phyloP scores from a whole-genome alignment of 495 filamentous ascomycete genomes.

The Chaetomium cochliodes region DNA sequence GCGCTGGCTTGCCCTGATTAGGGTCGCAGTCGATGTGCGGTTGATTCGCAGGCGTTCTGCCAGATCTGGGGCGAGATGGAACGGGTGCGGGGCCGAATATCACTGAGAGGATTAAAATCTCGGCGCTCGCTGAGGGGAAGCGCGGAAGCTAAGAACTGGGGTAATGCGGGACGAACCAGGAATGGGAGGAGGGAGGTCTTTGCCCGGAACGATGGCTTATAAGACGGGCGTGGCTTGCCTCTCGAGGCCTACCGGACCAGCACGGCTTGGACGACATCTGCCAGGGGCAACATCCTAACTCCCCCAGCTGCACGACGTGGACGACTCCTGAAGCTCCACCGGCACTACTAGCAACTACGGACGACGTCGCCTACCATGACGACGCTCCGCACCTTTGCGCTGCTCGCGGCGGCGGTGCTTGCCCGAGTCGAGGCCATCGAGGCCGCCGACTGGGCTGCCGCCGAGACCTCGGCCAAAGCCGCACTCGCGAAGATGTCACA shows the following conservation, averaged over 20 bases:
- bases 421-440: constrained; percentile 19
- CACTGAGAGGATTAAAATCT: not conserved
- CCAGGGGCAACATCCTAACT: not conserved
- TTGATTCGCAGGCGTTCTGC: not conserved
- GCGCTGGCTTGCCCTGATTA: not conserved
- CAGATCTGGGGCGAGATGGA: not conserved
- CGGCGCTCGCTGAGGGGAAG: not conserved
- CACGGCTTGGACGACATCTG: not conserved
- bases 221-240: not conserved
- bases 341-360: not conserved
- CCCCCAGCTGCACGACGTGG: not conserved
- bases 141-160: not conserved
- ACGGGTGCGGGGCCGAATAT: not conserved
- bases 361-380: constrained; percentile 18
- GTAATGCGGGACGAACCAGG: not conserved
- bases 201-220: not conserved
- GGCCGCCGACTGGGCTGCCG: constrained; percentile 48
- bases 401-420: constrained; percentile 19
- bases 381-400: constrained; percentile 6
- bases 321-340: not conserved
- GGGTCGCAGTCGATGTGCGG: not conserved
- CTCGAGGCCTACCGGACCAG: not conserved
- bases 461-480: constrained; percentile 55
- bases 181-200: not conserved
- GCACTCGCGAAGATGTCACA: constrained; percentile 56